phyloP scores from a whole-genome alignment of 805 yeast species.

The Candida pseudoglaebosa region DNA sequence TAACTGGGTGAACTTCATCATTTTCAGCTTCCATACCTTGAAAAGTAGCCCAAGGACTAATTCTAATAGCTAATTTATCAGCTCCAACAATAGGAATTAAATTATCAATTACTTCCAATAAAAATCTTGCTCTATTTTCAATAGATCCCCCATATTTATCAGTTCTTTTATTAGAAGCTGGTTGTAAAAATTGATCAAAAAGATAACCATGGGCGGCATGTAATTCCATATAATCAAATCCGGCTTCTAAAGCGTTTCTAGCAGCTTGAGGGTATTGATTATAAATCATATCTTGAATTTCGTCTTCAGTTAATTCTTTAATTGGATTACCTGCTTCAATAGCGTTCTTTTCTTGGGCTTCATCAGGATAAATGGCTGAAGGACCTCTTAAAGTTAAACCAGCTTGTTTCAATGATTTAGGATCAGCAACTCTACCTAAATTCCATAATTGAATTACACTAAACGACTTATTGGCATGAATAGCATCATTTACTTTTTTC shows the following conservation, averaged over 20 bases:
- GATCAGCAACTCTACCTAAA: conserved; percentile 40
- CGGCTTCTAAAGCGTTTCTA: conserved; percentile 16
- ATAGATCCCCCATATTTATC: conserved; percentile 23
- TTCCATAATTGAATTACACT: conserved; percentile 50
- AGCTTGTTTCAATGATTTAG: conserved; percentile 18
- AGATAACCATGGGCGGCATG: conserved; percentile 25
- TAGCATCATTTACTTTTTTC: conserved; percentile 41
- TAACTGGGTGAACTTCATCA: conserved; percentile 21
- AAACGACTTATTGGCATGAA: conserved; percentile 42
- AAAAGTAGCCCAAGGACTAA: conserved; percentile 25
- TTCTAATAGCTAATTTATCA: conserved; percentile 14
- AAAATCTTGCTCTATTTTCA: conserved; percentile 19
- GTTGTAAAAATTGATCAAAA: conserved; percentile 17
- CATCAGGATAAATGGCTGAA: conserved; percentile 13
- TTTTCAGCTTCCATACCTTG: conserved; percentile 23
- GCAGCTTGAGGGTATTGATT: conserved; percentile 11
- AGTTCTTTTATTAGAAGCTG: conserved; percentile 17
- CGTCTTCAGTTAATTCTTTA: conserved; percentile 16
- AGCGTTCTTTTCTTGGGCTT: conserved; percentile 11
- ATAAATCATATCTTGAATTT: conserved; percentile 13
- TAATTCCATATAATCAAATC: conserved; percentile 21
- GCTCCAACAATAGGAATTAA: conserved; percentile 12
- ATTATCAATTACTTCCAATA: conserved; percentile 17
- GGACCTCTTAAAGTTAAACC: conserved; percentile 16
- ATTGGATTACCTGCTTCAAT: conserved; percentile 14